Conservation (phyloP, 2,329 filamentous ascomycete species). For the Calonectria ilicicola region DNA sequence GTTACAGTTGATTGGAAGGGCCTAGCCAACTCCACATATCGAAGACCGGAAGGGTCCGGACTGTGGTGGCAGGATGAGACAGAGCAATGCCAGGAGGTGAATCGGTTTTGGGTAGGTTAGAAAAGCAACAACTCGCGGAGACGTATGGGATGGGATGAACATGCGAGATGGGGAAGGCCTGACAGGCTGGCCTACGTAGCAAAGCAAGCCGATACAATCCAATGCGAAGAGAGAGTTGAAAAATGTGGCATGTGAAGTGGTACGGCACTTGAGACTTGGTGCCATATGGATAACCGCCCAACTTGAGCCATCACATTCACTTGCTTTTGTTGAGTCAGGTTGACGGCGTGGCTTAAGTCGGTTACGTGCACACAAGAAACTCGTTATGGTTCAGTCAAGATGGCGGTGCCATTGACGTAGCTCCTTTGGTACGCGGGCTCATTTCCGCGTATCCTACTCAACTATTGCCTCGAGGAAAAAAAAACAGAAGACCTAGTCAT, state of each 20-base stretch:
- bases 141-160: conserved; percentile 11
- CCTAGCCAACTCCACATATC: conserved; percentile 17
- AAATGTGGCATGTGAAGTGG: conserved; percentile 8
- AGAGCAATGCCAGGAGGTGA: conserved; percentile 26
- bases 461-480: not conserved
- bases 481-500: not conserved
- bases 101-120: conserved; percentile 16
- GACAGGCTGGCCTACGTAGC: not conserved
- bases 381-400: not conserved
- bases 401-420: not conserved
- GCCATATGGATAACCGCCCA: not conserved
- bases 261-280: not conserved
- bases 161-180: conserved; percentile 4
- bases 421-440: not conserved
- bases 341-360: not conserved
- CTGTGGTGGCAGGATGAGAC: conserved; percentile 35
- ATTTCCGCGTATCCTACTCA: not conserved
- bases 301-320: not conserved
- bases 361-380: not conserved
- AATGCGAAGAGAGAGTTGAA: not conserved
- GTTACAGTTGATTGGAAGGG: conserved; percentile 17
- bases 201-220: not conserved
- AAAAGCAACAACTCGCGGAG: conserved; percentile 7
- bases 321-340: conserved; percentile 4
- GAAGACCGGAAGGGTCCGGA: conserved; percentile 25